Conservation (phyloP, 2,329 filamentous ascomycete genomes). For the Thielaviopsis ethacetica region DNA sequence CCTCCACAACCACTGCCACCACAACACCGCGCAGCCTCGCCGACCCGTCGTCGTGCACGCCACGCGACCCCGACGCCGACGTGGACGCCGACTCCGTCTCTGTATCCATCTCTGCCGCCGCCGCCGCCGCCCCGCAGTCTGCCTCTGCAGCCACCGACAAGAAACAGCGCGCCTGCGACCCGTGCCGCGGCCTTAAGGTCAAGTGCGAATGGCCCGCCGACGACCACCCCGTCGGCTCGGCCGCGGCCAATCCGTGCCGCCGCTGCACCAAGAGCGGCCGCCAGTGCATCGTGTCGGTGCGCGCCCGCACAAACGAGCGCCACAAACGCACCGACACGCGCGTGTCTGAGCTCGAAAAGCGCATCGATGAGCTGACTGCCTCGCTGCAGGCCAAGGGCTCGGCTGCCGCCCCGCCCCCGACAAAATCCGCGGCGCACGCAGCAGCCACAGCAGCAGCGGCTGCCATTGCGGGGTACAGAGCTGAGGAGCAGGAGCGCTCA, state of each 20-base stretch:
- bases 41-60: not conserved
- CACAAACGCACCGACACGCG: constrained; percentile 86
- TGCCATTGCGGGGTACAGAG: constrained; percentile 10
- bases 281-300: constrained; percentile 60
- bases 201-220: constrained; percentile 62
- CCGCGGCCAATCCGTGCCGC: constrained; percentile 46
- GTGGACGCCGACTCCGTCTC: not conserved
- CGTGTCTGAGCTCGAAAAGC: constrained; percentile 80
- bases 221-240: constrained; percentile 19
- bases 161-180: constrained; percentile 56
- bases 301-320: constrained; percentile 45
- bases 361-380: constrained; percentile 76
- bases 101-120: constrained; percentile 13
- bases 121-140: constrained; percentile 4
- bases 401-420: not conserved
- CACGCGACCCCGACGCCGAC: not conserved
- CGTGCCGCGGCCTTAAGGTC: constrained; percentile 62
- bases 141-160: constrained; percentile 40
- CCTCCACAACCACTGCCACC: not conserved
- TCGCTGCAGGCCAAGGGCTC: constrained; percentile 44
- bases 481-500: not conserved
- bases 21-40: not conserved
- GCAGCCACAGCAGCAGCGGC: not conserved
- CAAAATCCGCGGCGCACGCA: constrained; percentile 19
- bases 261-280: constrained; percentile 70